Conservation (phyloP, 148 eudicot genomes). For the Rhododendron mucronatum region DNA sequence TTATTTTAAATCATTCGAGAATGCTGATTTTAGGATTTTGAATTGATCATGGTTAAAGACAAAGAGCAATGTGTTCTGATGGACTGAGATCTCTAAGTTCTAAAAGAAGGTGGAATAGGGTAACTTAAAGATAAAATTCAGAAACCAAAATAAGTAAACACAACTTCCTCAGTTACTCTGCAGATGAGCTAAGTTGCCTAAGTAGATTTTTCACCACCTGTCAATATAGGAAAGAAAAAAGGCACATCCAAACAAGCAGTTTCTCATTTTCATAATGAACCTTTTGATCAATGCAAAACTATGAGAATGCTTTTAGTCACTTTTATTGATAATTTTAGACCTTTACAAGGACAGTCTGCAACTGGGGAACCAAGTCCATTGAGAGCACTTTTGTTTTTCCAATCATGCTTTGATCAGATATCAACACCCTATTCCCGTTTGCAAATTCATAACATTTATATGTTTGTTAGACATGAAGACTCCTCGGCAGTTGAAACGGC, state of each 20-base stretch:
- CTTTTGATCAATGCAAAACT: background rate
- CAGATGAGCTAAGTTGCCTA: background rate
- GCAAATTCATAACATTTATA: background rate
- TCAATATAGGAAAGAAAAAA: background rate
- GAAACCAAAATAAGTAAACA: background rate
- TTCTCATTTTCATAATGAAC: background rate
- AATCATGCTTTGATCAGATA: background rate
- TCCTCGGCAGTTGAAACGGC: conserved; percentile 43
- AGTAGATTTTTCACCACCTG: background rate
- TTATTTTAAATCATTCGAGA: background rate
- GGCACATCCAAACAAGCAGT: background rate
- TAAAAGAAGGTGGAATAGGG: conserved; percentile 1
- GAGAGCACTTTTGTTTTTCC: background rate
- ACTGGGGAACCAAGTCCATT: background rate
- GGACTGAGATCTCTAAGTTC: background rate
- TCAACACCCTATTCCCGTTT: background rate
- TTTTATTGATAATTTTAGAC: background rate
- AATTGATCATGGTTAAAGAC: background rate
- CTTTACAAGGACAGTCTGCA: background rate
- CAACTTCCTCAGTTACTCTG: background rate
- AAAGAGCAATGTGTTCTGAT: background rate
- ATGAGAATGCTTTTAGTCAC: background rate
- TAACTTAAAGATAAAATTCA: background rate
- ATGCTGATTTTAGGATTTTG: background rate
- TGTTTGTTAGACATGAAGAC: conserved; percentile 41